Evolutionary conservation across 1,139 yeast species (phyloP).

Genomic region (Kodamaea derodonti): DNA sequence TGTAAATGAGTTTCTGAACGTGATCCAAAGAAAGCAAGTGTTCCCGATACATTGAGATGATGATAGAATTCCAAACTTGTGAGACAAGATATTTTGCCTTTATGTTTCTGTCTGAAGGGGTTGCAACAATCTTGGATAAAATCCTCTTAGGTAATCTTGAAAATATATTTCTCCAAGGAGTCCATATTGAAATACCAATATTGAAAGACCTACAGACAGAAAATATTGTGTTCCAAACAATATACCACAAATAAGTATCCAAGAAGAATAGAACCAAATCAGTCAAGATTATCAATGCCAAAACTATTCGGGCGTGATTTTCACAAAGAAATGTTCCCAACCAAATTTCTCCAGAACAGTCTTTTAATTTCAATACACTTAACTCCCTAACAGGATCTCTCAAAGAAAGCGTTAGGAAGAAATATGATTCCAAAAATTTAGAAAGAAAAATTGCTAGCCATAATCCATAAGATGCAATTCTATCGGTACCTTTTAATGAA

Average conservation of each 20-base stretch:
- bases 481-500: conserved; percentile 32
- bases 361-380: conserved; percentile 32
- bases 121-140: conserved; percentile 39
- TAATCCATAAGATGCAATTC: conserved; percentile 40
- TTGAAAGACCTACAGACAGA: conserved; percentile 48
- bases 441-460: conserved; percentile 47
- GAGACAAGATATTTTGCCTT: conserved; percentile 39
- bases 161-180: conserved; percentile 56
- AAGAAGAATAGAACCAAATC: conserved; percentile 48
- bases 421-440: conserved; percentile 49
- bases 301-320: conserved; percentile 37
- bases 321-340: conserved; percentile 38
- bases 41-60: conserved; percentile 56
- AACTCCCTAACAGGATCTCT: conserved; percentile 49
- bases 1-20: conserved; percentile 45
- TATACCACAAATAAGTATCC: conserved; percentile 56
- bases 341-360: conserved; percentile 45
- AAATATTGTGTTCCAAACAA: conserved; percentile 49
- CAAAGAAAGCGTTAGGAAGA: conserved; percentile 43
- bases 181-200: conserved; percentile 53
- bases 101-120: conserved; percentile 24
- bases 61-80: conserved; percentile 51
- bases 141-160: conserved; percentile 50
- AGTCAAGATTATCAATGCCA: conserved; percentile 34
- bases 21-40: conserved; percentile 50